phyloP scores from a whole-genome alignment of 306 rosid genomes.

The Lathyrus oleraceus region DNA sequence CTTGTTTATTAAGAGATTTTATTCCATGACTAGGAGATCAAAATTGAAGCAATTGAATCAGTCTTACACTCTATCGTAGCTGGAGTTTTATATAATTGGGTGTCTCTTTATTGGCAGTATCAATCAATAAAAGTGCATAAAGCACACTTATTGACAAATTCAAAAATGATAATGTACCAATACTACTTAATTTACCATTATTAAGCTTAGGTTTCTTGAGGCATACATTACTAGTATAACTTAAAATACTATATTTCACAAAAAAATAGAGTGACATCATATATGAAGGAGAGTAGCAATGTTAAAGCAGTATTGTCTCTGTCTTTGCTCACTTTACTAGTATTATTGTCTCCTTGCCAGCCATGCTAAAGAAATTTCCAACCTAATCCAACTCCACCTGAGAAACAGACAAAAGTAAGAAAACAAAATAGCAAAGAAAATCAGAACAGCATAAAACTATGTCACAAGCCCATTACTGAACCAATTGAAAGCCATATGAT shows the following conservation, averaged over 20 bases:
- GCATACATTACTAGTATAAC: neutral
- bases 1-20: neutral
- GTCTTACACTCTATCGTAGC: neutral
- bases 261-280: neutral
- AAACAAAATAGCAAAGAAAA: slow-evolving; percentile 2
- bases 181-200: neutral
- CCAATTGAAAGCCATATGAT: slow-evolving; percentile 29
- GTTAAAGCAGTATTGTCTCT: neutral
- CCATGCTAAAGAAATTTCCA: slow-evolving; percentile 33
- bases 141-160: neutral
- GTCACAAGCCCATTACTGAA: slow-evolving; percentile 19
- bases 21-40: slow-evolving; percentile 1
- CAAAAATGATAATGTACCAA: neutral
- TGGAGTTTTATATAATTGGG: neutral
- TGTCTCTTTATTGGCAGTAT: neutral
- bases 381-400: slow-evolving; percentile 52
- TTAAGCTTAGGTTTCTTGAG: neutral
- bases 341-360: slow-evolving; percentile 6
- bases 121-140: neutral
- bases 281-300: neutral
- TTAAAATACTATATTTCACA: neutral
- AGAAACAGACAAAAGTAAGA: slow-evolving; percentile 37
- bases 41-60: neutral
- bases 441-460: neutral
- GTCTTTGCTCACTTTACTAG: neutral